Conservation (phyloP, 2,329 filamentous ascomycete species). For the Microdochium bolleyi region DNA sequence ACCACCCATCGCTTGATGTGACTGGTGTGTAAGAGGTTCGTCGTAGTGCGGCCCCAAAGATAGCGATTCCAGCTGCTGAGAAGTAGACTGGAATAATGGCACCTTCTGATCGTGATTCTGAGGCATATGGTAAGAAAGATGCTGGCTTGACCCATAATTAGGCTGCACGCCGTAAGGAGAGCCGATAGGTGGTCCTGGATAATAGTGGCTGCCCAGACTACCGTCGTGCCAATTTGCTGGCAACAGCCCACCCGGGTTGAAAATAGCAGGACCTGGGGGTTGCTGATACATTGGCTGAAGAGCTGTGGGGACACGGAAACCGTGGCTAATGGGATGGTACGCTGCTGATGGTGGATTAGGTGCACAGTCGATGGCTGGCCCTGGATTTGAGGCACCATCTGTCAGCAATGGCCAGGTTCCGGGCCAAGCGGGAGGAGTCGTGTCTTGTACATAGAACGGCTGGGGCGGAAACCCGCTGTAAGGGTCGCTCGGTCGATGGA, state of each 20-base stretch:
- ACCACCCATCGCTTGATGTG: conserved; percentile 15
- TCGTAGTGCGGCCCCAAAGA: conserved; percentile 17
- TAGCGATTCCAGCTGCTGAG: conserved; percentile 21
- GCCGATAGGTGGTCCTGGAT: conserved; percentile 15
- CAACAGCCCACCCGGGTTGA: conserved; percentile 28
- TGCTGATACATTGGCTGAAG: conserved; percentile 25
- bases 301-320: conserved; percentile 18
- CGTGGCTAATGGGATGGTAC: conserved; percentile 17
- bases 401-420: conserved; percentile 11
- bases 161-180: conserved; percentile 14
- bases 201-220: conserved; percentile 11
- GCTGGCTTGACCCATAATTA: conserved; percentile 23
- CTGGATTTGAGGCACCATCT: conserved; percentile 9
- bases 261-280: conserved; percentile 26
- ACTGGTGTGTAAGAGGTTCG: conserved; percentile 5
- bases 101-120: conserved; percentile 17
- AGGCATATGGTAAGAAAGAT: conserved; percentile 13
- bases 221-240: conserved; percentile 11
- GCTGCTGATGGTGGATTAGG: conserved; percentile 13
- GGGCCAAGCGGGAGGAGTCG: conserved; percentile 7
- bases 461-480: background rate
- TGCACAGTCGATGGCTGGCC: conserved; percentile 15
- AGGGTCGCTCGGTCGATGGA: background rate
- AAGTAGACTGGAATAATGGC: conserved; percentile 15
- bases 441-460: conserved; percentile 8